Evolutionary conservation across 192 early-diverging fungal genomes (phyloP).

Genomic region (Rhizophagus prolifer): DNA sequence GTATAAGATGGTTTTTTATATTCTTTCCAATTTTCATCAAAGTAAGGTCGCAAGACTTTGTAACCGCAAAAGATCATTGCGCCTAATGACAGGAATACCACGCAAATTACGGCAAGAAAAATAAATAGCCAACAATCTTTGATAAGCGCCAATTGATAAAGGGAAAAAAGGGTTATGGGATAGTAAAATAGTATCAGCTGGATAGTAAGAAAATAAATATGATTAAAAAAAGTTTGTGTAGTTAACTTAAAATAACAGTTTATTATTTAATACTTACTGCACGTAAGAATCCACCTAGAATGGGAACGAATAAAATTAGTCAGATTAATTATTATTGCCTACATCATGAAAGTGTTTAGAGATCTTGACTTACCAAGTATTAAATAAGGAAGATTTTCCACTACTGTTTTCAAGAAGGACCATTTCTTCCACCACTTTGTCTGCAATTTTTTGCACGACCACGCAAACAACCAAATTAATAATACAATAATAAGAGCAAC

Average conservation of each 20-base stretch:
- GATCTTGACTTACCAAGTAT: slow-evolving; percentile 4
- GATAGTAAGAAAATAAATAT: background rate
- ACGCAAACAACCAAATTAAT: background rate
- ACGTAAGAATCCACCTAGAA: slow-evolving; percentile 24
- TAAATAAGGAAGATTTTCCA: background rate
- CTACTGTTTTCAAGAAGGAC: background rate
- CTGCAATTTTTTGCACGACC: background rate
- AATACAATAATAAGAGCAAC: background rate
- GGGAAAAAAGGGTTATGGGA: slow-evolving; percentile 7
- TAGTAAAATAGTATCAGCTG: slow-evolving; percentile 21
- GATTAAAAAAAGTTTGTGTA: background rate
- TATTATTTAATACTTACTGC: slow-evolving; percentile 4
- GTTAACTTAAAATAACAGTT: background rate
- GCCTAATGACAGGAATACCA: slow-evolving; percentile 8
- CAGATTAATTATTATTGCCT: background rate
- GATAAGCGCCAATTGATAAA: slow-evolving; percentile 4
- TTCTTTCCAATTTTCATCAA: background rate
- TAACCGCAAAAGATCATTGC: background rate
- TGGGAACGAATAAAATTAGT: background rate
- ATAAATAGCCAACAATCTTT: slow-evolving; percentile 16
- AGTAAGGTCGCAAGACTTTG: slow-evolving; percentile 1
- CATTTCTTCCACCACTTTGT: background rate
- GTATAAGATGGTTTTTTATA: background rate
- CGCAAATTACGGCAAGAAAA: slow-evolving; percentile 3
- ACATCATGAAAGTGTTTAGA: background rate